Conservation (phyloP, 2,329 filamentous ascomycete species). For the Colletotrichum sp. region DNA sequence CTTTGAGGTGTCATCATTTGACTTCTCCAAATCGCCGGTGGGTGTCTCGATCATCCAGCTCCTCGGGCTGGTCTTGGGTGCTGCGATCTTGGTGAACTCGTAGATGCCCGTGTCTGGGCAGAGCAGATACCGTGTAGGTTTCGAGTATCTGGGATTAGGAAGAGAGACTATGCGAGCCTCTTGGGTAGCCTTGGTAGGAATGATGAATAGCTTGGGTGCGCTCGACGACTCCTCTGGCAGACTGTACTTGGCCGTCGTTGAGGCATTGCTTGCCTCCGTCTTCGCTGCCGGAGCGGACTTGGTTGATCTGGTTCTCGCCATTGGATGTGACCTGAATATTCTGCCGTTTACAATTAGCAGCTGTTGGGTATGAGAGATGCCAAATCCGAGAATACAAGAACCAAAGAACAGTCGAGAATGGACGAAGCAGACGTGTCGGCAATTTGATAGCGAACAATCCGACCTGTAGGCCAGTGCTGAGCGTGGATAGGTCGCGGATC, state of each 20-base stretch:
- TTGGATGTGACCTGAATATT: slow-evolving; percentile 25
- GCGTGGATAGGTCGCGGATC: not conserved
- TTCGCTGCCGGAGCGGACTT: slow-evolving; percentile 38
- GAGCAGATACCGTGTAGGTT: slow-evolving; percentile 63
- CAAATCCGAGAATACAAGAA: not conserved
- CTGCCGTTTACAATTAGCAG: not conserved
- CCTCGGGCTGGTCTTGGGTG: slow-evolving; percentile 57
- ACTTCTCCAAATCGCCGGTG: slow-evolving; percentile 20
- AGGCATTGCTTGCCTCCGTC: slow-evolving; percentile 28
- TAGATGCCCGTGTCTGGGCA: slow-evolving; percentile 67
- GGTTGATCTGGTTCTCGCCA: slow-evolving; percentile 56
- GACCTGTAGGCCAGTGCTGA: not conserved
- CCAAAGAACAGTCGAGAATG: not conserved
- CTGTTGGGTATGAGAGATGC: not conserved
- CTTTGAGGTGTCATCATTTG: slow-evolving; percentile 20
- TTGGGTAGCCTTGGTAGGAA: slow-evolving; percentile 59
- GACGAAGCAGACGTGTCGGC: not conserved
- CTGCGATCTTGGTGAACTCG: slow-evolving; percentile 66
- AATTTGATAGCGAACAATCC: not conserved
- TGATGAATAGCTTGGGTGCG: slow-evolving; percentile 62
- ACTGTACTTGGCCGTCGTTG: slow-evolving; percentile 39
- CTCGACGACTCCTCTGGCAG: slow-evolving; percentile 45
- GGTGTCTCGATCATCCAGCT: slow-evolving; percentile 65
- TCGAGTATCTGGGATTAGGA: slow-evolving; percentile 61
- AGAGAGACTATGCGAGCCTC: slow-evolving; percentile 64